Evolutionary conservation across 2,329 filamentous ascomycete species (phyloP).

Genomic region (Xylaria sp.): DNA sequence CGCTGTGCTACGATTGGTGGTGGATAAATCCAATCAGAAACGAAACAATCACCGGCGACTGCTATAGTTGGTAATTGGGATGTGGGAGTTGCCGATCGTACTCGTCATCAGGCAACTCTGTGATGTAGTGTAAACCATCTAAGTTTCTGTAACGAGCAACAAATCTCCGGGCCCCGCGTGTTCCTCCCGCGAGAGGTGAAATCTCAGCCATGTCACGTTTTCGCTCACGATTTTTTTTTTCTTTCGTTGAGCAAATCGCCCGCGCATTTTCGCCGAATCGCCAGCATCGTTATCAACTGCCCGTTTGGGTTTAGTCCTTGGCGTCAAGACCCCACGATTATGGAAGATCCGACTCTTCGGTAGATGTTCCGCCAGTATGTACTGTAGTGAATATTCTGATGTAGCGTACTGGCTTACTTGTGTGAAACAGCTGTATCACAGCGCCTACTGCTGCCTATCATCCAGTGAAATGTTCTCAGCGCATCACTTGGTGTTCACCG

Average conservation of each 20-base stretch:
- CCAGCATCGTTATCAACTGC: constrained; percentile 16
- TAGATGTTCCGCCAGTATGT: constrained; percentile 4
- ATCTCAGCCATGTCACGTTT: constrained; percentile 24
- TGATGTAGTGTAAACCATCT: not conserved
- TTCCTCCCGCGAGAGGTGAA: constrained; percentile 7
- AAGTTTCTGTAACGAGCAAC: constrained; percentile 1
- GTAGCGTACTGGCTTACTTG: constrained; percentile 12
- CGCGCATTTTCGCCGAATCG: constrained; percentile 14
- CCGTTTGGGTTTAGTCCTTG: constrained; percentile 25
- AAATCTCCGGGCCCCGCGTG: constrained; percentile 2
- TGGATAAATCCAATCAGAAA: constrained; percentile 4
- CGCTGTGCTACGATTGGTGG: constrained; percentile 3
- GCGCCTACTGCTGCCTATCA: not conserved
- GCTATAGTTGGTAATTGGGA: not conserved
- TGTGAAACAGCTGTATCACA: constrained; percentile 17
- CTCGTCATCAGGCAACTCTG: constrained; percentile 7
- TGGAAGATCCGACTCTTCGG: constrained; percentile 23
- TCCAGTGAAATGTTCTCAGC: constrained; percentile 6
- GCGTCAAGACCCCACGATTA: constrained; percentile 21
- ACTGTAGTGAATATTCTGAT: not conserved
- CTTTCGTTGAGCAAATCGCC: not conserved
- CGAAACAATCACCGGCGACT: constrained; percentile 1
- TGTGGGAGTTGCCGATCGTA: constrained; percentile 4
- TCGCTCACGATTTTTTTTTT: not conserved
- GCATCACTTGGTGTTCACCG: constrained; percentile 22